phyloP scores from a whole-genome alignment of 2,329 filamentous ascomycete genomes.

The Colletotrichum cordylinicola region DNA sequence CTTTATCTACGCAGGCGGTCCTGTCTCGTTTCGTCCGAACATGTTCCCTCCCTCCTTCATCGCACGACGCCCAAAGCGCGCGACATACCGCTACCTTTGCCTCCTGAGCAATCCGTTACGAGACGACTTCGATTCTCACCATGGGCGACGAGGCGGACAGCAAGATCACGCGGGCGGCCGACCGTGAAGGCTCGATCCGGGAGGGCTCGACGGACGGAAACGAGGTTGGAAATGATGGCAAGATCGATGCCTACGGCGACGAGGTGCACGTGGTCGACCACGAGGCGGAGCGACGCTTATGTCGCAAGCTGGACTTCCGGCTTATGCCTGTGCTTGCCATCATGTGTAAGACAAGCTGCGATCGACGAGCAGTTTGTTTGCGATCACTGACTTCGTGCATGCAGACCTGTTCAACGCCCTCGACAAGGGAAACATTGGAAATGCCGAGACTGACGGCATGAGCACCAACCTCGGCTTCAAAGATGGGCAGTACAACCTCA shows the following conservation, averaged over 20 bases:
- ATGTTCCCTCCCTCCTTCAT: neutral
- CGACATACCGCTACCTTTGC: neutral
- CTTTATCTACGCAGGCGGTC: neutral
- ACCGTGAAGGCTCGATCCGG: neutral
- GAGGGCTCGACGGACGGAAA: neutral
- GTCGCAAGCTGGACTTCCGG: conserved; percentile 60
- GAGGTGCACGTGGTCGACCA: conserved; percentile 36
- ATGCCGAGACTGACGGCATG: conserved; percentile 44
- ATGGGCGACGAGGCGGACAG: neutral
- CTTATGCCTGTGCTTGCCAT: conserved; percentile 58
- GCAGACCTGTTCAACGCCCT: conserved; percentile 53
- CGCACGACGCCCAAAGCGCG: neutral
- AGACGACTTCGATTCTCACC: too few relatives aligned
- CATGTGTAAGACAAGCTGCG: conserved; percentile 47
- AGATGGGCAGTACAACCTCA: conserved; percentile 70
- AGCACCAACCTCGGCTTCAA: conserved; percentile 36
- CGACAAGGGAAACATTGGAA: conserved; percentile 46
- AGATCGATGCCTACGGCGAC: conserved; percentile 23
- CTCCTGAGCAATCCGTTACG: neutral
- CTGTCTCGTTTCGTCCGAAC: neutral
- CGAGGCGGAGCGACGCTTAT: conserved; percentile 55
- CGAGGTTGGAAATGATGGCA: neutral
- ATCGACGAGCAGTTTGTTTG: neutral
- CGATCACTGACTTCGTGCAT: neutral
- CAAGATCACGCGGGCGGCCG: neutral